A percentile compares a stretch with the other conserved stretches of the same genome.
Evolutionary conservation across 768 basidiomycete species (phyloP).

Genomic region (Panaeolus papilionaceus): DNA sequence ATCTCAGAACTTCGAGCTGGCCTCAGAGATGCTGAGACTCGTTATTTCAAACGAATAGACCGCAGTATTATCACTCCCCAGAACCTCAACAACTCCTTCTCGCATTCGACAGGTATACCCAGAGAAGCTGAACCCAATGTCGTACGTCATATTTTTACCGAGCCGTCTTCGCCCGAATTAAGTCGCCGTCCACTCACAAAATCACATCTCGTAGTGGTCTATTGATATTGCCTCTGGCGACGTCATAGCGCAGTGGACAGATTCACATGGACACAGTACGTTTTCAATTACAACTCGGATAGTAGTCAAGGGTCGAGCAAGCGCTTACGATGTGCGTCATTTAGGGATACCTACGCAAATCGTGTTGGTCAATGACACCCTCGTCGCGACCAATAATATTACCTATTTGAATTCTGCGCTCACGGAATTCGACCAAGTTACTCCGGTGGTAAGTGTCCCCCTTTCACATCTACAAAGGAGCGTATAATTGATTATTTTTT

Average conservation of each 20-base stretch:
- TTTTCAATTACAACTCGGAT: not conserved
- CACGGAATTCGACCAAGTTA: not conserved
- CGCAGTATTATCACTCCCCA: slow-evolving; percentile 18
- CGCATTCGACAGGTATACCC: slow-evolving; percentile 4
- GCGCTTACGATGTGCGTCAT: slow-evolving; percentile 2
- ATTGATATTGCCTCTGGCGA: not conserved
- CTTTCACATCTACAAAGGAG: not conserved
- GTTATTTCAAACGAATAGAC: slow-evolving; percentile 10
- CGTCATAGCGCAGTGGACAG: not conserved
- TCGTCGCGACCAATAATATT: not conserved
- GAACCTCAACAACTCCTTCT: slow-evolving; percentile 21
- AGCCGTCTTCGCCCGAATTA: not conserved
- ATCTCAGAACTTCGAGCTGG: not conserved
- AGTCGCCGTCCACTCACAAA: not conserved
- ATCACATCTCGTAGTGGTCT: not conserved
- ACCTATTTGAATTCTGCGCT: not conserved
- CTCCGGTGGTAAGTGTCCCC: not conserved
- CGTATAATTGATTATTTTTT: not conserved
- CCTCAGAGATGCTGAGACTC: not conserved
- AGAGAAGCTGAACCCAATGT: slow-evolving; percentile 24
- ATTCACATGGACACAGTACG: not conserved
- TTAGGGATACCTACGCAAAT: not conserved
- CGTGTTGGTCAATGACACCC: not conserved
- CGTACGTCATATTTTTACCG: slow-evolving; percentile 17
- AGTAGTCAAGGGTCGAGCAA: not conserved